Evolutionary conservation across 1,284 basidiomycete genomes (phyloP), one percentile per base, ranked within the genome.

Genomic region (Sporisorium scitamineum): DNA sequence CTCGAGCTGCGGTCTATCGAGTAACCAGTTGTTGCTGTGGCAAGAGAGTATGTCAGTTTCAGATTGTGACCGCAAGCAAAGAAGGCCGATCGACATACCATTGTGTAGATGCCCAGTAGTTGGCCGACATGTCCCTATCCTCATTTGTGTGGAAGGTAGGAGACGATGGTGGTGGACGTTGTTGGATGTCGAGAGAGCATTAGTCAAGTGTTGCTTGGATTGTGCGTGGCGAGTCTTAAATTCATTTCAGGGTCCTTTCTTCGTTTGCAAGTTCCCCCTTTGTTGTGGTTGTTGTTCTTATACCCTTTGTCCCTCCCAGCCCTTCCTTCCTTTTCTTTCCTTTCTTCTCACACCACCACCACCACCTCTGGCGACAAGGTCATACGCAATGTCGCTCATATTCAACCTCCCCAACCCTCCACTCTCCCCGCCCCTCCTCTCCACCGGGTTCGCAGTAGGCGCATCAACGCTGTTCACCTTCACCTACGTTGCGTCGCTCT

Each of bases 401-500:
- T 14, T 29, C 16, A 45, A 64, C 27, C 65, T 76, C 1, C 48
- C 65, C 6, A 47, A 34, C 3, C 59, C 65, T 3, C 31, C 41
- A 0, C 14, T 59, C 6, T 27, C 41, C 0, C 66, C 74, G 9
- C 70, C 74, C 8, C 26, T 70, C 4, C 59, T 76, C 16, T 66
- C 61, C 14, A 8, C 39, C 1, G 61, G 63, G 11, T 62, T 77
- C 16, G 66, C 75, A 1, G 61, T 77, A 5, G 56, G 56, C 4
- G 66, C 75, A 1, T 63, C 60, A 29, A 67, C 66, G 41, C 26
- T 85, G 29, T 85, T 88, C 63, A 87, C 87, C 0, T 67, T 85
- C 13, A 76, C 82, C 31, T 88, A 88, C 67, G 88, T 88, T 29
- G 87, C 87, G 5, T 86, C 85, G 5, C 85, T 88, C 34, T 88